Percentiles rank a stretch among this genome's conserved stretches.
phyloP scores from a whole-genome alignment of 495 filamentous ascomycete genomes.

The Annulohypoxylon nitens region DNA sequence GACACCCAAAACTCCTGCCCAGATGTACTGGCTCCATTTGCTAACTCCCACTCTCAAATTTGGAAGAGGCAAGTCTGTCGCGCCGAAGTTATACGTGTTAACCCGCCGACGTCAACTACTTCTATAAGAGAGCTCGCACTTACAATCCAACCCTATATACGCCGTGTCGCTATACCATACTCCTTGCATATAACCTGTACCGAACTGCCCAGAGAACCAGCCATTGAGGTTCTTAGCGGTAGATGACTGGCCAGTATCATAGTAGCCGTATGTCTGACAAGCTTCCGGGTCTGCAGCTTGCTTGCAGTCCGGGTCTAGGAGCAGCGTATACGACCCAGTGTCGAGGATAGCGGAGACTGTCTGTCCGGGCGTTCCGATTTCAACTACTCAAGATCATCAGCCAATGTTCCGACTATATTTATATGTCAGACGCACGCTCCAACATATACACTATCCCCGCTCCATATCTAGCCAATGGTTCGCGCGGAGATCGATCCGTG shows the following conservation, averaged over 20 bases:
- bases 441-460: constrained; percentile 58
- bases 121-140: constrained; percentile 24
- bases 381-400: constrained; percentile 49
- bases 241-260: constrained; percentile 56
- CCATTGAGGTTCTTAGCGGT: constrained; percentile 50
- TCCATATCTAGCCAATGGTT: constrained; percentile 45
- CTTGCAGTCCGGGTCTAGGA: constrained; percentile 59
- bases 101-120: constrained; percentile 5
- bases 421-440: constrained; percentile 47
- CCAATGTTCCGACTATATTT: no score
- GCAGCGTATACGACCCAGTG: constrained; percentile 62
- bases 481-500: constrained; percentile 32
- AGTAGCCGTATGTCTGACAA: constrained; percentile 57
- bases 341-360: constrained; percentile 59
- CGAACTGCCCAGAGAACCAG: constrained; percentile 57
- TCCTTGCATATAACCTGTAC: constrained; percentile 57
- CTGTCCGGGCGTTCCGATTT: constrained; percentile 60
- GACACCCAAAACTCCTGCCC: constrained; percentile 58
- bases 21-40: constrained; percentile 57
- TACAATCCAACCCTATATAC: constrained; percentile 55
- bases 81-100: constrained; percentile 11
- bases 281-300: constrained; percentile 53
- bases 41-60: constrained; percentile 55
- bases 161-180: constrained; percentile 57
- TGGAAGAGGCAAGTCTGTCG: constrained; percentile 44